phyloP scores from a whole-genome alignment of 1,284 basidiomycete genomes.

The Chalciporus sp. region DNA sequence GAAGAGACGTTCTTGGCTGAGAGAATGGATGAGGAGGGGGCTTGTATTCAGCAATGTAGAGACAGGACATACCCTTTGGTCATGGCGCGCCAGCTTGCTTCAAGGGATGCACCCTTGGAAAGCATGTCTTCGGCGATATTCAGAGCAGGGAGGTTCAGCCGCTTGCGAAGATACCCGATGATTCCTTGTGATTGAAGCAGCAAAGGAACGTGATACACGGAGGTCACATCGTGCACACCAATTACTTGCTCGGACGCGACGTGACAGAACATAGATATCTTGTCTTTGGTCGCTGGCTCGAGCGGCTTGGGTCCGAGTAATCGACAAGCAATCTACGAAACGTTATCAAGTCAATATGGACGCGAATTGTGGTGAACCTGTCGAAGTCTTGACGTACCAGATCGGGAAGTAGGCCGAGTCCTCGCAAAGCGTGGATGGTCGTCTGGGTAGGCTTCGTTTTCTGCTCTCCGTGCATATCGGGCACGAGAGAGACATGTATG shows the following conservation, averaged over 20 bases:
- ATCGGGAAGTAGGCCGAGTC: slow-evolving; percentile 92
- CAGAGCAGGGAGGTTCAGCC: slow-evolving; percentile 74
- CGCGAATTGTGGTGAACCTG: not conserved
- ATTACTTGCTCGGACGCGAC: slow-evolving; percentile 93
- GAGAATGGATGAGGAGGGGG: slow-evolving; percentile 1
- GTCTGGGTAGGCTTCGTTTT: slow-evolving; percentile 99
- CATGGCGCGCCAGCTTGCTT: slow-evolving; percentile 80
- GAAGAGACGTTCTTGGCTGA: slow-evolving; percentile 88
- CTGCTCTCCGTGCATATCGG: slow-evolving; percentile 97
- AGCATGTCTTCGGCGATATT: slow-evolving; percentile 58
- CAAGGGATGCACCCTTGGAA: slow-evolving; percentile 67
- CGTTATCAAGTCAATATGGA: not conserved
- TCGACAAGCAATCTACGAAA: slow-evolving; percentile 85
- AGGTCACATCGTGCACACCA: slow-evolving; percentile 95
- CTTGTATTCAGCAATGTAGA: not conserved
- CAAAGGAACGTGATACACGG: slow-evolving; percentile 97
- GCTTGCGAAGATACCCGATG: slow-evolving; percentile 80
- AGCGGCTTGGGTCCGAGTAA: slow-evolving; percentile 74
- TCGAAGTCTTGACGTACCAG: slow-evolving; percentile 57
- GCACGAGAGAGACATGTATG: slow-evolving; percentile 97
- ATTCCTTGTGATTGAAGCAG: slow-evolving; percentile 93
- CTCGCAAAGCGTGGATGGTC: slow-evolving; percentile 92
- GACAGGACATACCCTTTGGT: slow-evolving; percentile 61
- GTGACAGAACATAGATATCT: slow-evolving; percentile 99
- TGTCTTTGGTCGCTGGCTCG: slow-evolving; percentile 85